phyloP scores from a whole-genome alignment of 257 asterid genomes.

The Catharanthus roseus region DNA sequence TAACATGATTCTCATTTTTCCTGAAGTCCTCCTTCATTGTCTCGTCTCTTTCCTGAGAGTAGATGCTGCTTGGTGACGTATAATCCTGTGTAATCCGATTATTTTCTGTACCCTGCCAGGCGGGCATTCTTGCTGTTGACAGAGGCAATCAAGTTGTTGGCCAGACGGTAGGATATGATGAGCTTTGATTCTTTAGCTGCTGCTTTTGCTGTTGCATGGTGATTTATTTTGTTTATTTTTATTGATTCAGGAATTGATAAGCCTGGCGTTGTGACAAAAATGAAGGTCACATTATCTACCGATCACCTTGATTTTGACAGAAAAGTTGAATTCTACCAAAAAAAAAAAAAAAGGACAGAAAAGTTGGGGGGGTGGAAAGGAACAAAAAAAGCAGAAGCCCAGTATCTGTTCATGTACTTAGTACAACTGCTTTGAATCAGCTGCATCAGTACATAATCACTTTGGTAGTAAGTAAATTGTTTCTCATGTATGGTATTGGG shows the following conservation, averaged over 20 bases:
- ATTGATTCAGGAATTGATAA: conserved; percentile 64
- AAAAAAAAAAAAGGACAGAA: no score
- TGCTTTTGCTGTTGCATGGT: conserved; percentile 7
- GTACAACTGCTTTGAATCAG: not conserved
- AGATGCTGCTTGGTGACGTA: not conserved
- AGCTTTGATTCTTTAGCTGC: conserved; percentile 7
- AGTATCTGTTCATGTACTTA: not conserved
- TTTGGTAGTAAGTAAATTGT: not conserved
- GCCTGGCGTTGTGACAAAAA: conserved; percentile 72
- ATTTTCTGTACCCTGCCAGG: conserved; percentile 43
- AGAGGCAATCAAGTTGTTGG: conserved; percentile 90
- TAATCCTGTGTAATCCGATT: conserved; percentile 15
- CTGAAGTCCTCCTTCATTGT: not conserved
- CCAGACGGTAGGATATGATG: conserved; percentile 56
- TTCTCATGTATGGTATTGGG: not conserved
- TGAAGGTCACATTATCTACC: conserved; percentile 82
- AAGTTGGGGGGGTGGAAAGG: not conserved
- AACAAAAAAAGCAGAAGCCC: not conserved
- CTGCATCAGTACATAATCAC: not conserved
- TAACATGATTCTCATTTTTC: not conserved
- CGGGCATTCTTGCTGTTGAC: conserved; percentile 98
- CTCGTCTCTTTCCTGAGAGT: not conserved
- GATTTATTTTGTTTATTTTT: conserved; percentile 12
- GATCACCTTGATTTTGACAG: conserved; percentile 97
- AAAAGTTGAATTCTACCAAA: conserved; percentile 48